A percentile compares a stretch with the other conserved stretches of the same genome.
Evolutionary conservation across 225 moss, liverwort and hornwort species (phyloP).

Genomic region (Sphagnum contortum): DNA sequence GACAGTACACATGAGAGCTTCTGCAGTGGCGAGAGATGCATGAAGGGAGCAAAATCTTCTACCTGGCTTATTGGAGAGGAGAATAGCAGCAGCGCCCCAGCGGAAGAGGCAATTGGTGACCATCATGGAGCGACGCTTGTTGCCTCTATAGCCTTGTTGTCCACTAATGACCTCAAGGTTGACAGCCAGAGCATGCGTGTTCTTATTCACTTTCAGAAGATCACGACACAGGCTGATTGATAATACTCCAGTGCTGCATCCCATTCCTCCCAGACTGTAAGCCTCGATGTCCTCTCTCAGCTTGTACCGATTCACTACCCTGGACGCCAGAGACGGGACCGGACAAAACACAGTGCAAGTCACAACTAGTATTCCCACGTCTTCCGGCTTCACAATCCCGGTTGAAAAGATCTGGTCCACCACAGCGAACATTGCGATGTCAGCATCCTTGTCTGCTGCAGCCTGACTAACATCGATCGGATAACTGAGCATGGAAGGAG

Average conservation of each 20-base stretch:
- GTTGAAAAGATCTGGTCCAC: conserved; percentile 18
- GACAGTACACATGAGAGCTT: too few species aligned
- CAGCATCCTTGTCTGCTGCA: conserved; percentile 14
- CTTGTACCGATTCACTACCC: conserved; percentile 33
- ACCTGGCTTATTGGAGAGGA: conserved; percentile 24
- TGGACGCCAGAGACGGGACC: conserved; percentile 25
- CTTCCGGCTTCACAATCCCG: conserved; percentile 11
- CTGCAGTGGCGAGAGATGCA: too few species aligned
- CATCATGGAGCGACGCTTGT: conserved; percentile 38
- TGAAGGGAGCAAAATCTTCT: too few species aligned
- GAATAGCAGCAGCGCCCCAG: conserved; percentile 26
- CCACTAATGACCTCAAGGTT: conserved; percentile 34
- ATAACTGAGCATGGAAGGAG: conserved; percentile 17
- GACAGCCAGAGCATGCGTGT: conserved; percentile 26
- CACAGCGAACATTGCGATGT: conserved; percentile 14
- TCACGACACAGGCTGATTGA: conserved; percentile 23
- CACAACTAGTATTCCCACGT: conserved; percentile 25
- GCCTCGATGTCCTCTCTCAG: conserved; percentile 29
- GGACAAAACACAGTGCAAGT: conserved; percentile 34
- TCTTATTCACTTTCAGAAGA: conserved; percentile 23
- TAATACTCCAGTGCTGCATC: conserved; percentile 34
- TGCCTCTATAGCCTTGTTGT: conserved; percentile 19
- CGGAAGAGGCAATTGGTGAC: conserved; percentile 41
- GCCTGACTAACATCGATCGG: conserved; percentile 8
- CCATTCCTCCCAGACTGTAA: conserved; percentile 38